Conservation (phyloP, 139 green algal genomes). For the Limnomonas spitsbergensis region DNA sequence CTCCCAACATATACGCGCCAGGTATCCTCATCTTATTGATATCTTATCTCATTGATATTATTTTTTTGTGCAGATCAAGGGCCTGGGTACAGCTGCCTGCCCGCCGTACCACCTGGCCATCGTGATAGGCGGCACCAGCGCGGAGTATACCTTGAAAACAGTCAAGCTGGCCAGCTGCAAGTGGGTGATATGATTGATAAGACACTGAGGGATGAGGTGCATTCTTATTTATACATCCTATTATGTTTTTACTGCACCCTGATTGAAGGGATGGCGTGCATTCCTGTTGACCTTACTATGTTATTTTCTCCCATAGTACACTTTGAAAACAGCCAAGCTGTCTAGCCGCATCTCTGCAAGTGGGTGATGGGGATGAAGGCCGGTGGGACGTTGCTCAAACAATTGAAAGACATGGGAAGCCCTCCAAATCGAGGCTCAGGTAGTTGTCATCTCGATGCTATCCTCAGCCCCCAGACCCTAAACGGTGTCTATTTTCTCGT, state of each 20-base stretch:
- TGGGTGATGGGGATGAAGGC: neutral
- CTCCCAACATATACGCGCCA: too few relatives aligned
- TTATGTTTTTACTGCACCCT: constrained; percentile 33
- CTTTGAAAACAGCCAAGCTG: neutral
- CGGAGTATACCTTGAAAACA: constrained; percentile 41
- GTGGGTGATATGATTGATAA: constrained; percentile 17
- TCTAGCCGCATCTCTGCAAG: neutral
- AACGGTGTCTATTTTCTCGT: too few relatives aligned
- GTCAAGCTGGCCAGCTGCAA: constrained; percentile 42
- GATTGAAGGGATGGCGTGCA: constrained; percentile 28
- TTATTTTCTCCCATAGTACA: constrained; percentile 4
- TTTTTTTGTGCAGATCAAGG: too few relatives aligned
- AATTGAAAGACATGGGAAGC: too few relatives aligned
- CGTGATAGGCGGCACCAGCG: constrained; percentile 36
- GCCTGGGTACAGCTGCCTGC: constrained; percentile 46
- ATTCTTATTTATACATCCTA: constrained; percentile 39
- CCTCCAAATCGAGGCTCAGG: too few relatives aligned
- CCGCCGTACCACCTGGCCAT: constrained; percentile 50
- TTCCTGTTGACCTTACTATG: too few relatives aligned
- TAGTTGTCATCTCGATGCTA: too few relatives aligned
- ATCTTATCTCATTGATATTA: too few relatives aligned
- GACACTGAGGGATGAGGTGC: constrained; percentile 3
- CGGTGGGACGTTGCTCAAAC: too few relatives aligned
- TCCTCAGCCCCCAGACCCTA: too few relatives aligned
- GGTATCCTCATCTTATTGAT: too few relatives aligned